Evolutionary conservation across 306 rosid genomes (phyloP).

Genomic region (Acacia melanoxylon): DNA sequence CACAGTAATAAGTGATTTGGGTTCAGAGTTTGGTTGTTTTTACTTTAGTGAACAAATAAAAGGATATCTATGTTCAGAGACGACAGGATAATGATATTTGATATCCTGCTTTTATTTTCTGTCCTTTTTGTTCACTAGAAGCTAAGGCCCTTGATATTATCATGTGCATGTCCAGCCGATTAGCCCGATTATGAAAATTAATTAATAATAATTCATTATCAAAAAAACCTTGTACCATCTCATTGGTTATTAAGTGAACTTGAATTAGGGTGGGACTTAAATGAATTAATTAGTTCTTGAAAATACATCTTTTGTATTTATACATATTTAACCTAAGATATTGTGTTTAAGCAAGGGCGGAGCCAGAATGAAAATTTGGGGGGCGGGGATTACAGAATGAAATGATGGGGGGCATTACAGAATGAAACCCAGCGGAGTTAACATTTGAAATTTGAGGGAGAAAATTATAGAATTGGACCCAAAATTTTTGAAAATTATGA

Average conservation of each 20-base stretch:
- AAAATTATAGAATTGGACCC: no score
- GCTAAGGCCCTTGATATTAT: background rate
- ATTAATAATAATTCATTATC: background rate
- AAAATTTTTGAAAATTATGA: no score
- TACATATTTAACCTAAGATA: no score
- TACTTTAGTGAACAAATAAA: background rate
- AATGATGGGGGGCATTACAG: no score
- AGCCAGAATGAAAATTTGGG: no score
- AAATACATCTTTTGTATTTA: no score
- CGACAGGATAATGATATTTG: conserved; percentile 30
- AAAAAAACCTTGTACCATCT: background rate
- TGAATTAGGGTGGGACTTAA: no score
- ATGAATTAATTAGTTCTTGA: no score
- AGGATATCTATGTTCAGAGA: conserved; percentile 21
- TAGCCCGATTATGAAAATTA: background rate
- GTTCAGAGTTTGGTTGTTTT: conserved; percentile 23
- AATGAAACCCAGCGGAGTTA: no score
- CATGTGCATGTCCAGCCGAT: background rate
- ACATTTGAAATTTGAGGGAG: no score
- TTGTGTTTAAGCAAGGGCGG: no score
- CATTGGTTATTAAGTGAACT: background rate
- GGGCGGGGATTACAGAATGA: no score
- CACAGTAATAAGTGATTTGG: conserved; percentile 31
- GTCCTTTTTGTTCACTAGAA: conserved; percentile 6
- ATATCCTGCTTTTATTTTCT: conserved; percentile 31